Evolutionary conservation across 345 rosid species (phyloP), one percentile per base, ranked within the genome.

Genomic region (Lepidium africanum): DNA sequence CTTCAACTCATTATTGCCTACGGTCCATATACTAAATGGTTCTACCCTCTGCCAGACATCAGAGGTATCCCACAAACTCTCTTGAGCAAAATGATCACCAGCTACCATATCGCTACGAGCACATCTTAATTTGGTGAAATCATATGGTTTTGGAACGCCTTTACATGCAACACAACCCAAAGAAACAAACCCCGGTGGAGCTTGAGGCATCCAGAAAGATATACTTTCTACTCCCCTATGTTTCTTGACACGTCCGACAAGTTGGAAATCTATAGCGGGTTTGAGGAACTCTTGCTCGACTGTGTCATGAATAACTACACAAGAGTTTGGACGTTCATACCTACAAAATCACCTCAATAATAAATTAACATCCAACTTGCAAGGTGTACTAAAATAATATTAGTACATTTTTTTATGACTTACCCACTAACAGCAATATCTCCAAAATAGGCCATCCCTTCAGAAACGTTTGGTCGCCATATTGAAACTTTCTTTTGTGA

Each of bases 401-500:
- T 30, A 6, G 53, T 17, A 65, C 76, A 72, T 47, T 52, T 56
- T n/a, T 19, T 14, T 41, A 64, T 63, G 52, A 42, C 87, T 14
- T 81, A 94, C 99, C 99, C 99, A 73, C 79, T 81, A 77, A 94
- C 85, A 74, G 96, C 96, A 75, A 91, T 80, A 82, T 94, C 99
- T 61, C 99, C 96, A 63, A 94, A 94, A 83, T 81, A 94, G 37
- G 86, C 92, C 91, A 86, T 84, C 63, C 96, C 92, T 27, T 79
- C 85, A 36, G 95, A 77, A 69, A 89, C 81, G 3, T 76, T 63
- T 4, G 97, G 99, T 41, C 96, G 96, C 99, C 99, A 94, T 74
- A 94, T 63, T 5, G 99, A 94, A 54, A 91, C 51, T 77, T 84
- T 80, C 76, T 91, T 88, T 75, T 89, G 84, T 55, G 91, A 82